Evolutionary conservation across 352 stramenopile species (phyloP).

Genomic region (Globisporangium parvum): DNA sequence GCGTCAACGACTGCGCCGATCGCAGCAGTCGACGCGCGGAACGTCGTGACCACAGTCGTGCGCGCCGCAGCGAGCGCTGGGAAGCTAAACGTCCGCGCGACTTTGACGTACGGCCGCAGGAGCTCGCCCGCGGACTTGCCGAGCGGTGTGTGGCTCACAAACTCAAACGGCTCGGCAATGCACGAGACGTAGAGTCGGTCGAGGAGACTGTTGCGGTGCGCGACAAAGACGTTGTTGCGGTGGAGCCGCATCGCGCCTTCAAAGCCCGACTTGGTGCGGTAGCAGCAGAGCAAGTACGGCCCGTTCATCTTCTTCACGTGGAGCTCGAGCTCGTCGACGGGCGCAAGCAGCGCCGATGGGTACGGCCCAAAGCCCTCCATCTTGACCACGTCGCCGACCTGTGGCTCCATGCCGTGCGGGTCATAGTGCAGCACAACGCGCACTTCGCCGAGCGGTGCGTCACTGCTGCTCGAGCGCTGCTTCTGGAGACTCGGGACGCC

Average conservation of each 20-base stretch:
- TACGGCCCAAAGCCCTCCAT: conserved; percentile 73
- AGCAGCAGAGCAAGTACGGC: conserved; percentile 69
- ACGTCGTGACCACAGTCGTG: conserved; percentile 65
- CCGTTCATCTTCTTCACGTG: conserved; percentile 79
- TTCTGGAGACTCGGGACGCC: conserved; percentile 7
- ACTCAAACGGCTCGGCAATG: conserved; percentile 67
- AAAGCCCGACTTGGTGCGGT: conserved; percentile 62
- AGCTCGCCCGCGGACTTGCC: conserved; percentile 48
- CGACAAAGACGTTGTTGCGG: conserved; percentile 75
- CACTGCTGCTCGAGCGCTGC: conserved; percentile 18
- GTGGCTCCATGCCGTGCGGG: conserved; percentile 68
- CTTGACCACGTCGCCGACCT: conserved; percentile 66
- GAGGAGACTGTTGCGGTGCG: conserved; percentile 59
- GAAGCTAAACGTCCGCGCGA: conserved; percentile 62
- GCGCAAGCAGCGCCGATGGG: conserved; percentile 54
- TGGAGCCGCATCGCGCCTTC: conserved; percentile 56
- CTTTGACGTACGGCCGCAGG: conserved; percentile 56
- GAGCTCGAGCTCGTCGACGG: conserved; percentile 67
- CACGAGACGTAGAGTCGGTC: conserved; percentile 67
- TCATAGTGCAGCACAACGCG: conserved; percentile 77
- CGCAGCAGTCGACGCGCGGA: conserved; percentile 58
- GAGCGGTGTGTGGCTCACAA: conserved; percentile 56
- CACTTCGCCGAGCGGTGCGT: conserved; percentile 62
- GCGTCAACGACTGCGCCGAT: conserved; percentile 61
- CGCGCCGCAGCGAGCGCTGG: conserved; percentile 60